Conservation (phyloP, 345 rosid genomes). For the Camelina laxa region DNA sequence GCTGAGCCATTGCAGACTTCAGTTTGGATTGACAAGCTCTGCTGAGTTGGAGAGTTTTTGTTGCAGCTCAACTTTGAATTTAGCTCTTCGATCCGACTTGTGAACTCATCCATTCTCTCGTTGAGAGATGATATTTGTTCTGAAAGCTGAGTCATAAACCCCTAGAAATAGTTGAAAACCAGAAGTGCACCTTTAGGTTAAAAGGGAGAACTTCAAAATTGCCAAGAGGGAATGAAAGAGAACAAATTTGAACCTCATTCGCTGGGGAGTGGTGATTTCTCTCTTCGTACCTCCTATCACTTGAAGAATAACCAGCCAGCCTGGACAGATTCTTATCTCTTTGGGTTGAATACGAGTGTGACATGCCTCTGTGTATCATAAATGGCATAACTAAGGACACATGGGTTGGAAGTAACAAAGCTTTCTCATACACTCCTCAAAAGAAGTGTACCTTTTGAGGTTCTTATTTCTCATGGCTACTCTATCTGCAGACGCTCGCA, state of each 20-base stretch:
- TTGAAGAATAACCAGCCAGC: conserved; percentile 49
- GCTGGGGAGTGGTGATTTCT: conserved; percentile 54
- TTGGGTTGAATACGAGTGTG: conserved; percentile 88
- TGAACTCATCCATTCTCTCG: conserved; percentile 96
- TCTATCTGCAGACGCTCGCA: conserved; percentile 72
- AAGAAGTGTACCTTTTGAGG: conserved; percentile 62
- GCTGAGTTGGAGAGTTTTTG: conserved; percentile 65
- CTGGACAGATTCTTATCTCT: conserved; percentile 70
- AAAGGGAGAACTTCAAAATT: conserved; percentile 14
- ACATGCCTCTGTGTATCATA: conserved; percentile 66
- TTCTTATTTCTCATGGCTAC: conserved; percentile 72
- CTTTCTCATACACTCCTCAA: conserved; percentile 37
- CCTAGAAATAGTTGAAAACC: conserved; percentile 47
- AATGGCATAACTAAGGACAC: conserved; percentile 36
- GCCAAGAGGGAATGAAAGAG: conserved; percentile 16
- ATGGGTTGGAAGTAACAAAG: conserved; percentile 34
- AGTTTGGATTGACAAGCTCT: conserved; percentile 62
- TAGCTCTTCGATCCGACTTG: conserved; percentile 72
- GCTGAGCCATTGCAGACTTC: conserved; percentile 82
- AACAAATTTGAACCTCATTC: conserved; percentile 57
- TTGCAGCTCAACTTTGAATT: conserved; percentile 63
- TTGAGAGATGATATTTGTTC: conserved; percentile 86
- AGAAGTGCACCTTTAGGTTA: conserved; percentile 13
- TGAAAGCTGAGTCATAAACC: conserved; percentile 77
- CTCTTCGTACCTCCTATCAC: conserved; percentile 54